Evolutionary conservation across 108 stramenopile species (phyloP).

Genomic region (Nannochloropsis granulata): DNA sequence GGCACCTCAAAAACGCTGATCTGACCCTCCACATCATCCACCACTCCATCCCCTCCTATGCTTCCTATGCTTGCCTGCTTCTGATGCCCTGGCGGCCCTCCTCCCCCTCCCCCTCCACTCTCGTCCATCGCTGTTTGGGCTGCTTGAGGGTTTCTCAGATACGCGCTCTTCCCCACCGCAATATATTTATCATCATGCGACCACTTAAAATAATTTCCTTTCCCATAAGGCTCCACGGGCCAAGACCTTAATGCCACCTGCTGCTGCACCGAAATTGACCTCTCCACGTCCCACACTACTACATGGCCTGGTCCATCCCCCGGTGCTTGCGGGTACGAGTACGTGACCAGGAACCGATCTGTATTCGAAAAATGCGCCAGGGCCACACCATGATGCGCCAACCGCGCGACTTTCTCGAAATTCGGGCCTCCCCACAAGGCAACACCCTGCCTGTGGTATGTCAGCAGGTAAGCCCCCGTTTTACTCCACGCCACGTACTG

Average conservation of each 20-base stretch:
- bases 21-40: constrained; percentile 4
- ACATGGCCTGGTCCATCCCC: constrained; percentile 41
- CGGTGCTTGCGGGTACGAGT: constrained; percentile 46
- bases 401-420: constrained; percentile 72
- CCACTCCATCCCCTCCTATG: not conserved
- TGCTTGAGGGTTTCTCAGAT: not conserved
- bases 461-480: constrained; percentile 76
- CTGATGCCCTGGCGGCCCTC: constrained; percentile 12
- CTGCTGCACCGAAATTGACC: not conserved
- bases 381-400: constrained; percentile 70
- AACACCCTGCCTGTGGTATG: constrained; percentile 74
- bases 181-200: constrained; percentile 76
- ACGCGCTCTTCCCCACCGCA: constrained; percentile 67
- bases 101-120: not conserved
- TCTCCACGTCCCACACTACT: constrained; percentile 54
- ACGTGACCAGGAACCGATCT: constrained; percentile 77
- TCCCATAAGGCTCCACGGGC: not conserved
- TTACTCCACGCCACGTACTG: constrained; percentile 83
- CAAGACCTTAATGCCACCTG: not conserved
- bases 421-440: constrained; percentile 78
- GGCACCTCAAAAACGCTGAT: constrained; percentile 80
- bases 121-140: not conserved
- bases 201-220: constrained; percentile 61
- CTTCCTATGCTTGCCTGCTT: not conserved
- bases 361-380: constrained; percentile 56